phyloP scores from a whole-genome alignment of 441 rosid genomes.

The Corymbia calophylla region DNA sequence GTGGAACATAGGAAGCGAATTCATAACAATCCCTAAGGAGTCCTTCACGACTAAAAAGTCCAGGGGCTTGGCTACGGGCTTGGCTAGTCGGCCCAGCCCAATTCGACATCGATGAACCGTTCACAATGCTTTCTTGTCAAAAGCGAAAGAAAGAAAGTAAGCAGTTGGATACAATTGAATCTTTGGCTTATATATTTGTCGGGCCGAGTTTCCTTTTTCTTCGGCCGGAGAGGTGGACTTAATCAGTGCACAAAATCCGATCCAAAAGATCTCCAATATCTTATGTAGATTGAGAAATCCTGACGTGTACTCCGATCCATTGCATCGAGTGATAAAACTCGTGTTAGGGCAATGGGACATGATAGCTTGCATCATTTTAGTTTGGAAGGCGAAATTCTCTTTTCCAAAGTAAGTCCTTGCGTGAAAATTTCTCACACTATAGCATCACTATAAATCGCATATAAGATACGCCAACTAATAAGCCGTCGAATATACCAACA shows the following conservation, averaged over 20 bases:
- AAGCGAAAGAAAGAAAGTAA: neutral
- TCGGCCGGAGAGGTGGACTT: neutral
- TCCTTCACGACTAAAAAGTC: neutral
- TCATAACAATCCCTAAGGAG: neutral
- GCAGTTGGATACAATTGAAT: neutral
- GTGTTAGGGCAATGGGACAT: neutral
- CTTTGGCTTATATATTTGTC: neutral
- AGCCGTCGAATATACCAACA: rapidly evolving
- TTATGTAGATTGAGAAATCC: neutral
- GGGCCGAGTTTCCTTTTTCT: neutral
- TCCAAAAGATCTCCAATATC: neutral
- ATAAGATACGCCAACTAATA: neutral
- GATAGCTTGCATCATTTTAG: neutral
- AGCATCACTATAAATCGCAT: neutral
- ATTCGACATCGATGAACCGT: neutral
- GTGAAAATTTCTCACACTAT: neutral
- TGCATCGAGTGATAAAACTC: neutral
- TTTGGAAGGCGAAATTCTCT: neutral
- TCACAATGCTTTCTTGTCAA: neutral
- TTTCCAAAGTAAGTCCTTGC: neutral
- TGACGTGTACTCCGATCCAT: rapidly evolving
- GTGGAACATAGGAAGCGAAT: neutral
- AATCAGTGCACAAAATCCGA: neutral
- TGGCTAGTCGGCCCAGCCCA: neutral
- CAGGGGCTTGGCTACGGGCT: neutral